Conservation (phyloP, 768 basidiomycete species). For the Mycena crocata region DNA sequence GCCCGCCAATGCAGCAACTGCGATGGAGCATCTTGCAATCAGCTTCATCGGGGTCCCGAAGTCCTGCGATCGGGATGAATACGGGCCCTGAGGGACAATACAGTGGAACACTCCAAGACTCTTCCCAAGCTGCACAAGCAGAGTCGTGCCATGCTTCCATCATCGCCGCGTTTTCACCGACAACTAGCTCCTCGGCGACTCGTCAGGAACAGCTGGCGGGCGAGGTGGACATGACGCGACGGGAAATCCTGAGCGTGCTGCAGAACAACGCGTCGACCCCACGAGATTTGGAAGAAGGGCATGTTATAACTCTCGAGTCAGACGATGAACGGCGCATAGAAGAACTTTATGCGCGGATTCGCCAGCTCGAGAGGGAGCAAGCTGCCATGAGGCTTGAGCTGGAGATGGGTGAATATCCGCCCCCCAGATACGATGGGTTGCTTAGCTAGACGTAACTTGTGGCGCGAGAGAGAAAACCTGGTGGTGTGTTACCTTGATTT, state of each 20-base stretch:
- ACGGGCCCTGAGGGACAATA: background rate
- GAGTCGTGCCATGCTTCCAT: slow-evolving; percentile 2
- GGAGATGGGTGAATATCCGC: background rate
- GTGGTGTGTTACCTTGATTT: no score
- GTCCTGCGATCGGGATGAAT: background rate
- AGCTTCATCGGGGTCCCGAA: background rate
- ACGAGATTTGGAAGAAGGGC: background rate
- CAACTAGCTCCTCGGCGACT: background rate
- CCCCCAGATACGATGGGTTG: slow-evolving; percentile 10
- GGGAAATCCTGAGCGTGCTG: slow-evolving; percentile 14
- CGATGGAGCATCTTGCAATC: background rate
- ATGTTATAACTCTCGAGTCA: no score
- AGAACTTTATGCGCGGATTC: background rate
- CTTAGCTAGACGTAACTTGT: no score
- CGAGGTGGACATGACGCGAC: background rate
- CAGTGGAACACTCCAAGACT: background rate
- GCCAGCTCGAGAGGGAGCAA: slow-evolving; percentile 10
- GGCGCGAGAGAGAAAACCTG: no score
- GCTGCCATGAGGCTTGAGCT: background rate
- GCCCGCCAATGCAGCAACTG: slow-evolving; percentile 3
- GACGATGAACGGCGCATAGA: background rate
- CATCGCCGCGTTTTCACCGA: background rate
- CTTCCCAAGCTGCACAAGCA: background rate
- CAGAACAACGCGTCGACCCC: background rate
- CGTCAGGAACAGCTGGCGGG: background rate